Percentiles rank a stretch among this genome's conserved stretches.
Conservation (phyloP, 2,329 filamentous ascomycete species). For the Aspergillus uvarum region DNA sequence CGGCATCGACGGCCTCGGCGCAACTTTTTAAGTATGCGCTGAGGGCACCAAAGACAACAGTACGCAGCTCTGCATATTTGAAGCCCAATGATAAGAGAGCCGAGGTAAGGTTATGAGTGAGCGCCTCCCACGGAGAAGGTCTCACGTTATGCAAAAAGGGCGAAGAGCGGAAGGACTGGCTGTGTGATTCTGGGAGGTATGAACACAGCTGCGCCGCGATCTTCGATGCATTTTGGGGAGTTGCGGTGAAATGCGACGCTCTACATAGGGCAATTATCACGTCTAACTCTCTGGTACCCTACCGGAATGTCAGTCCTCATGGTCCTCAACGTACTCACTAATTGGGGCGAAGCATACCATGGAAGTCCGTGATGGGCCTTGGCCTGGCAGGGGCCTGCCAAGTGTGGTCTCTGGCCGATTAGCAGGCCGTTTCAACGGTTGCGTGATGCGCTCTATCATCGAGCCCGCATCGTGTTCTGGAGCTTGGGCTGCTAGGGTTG, state of each 20-base stretch:
- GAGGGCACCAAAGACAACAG: conserved; percentile 65
- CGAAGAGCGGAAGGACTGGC: conserved; percentile 74
- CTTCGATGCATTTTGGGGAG: conserved; percentile 69
- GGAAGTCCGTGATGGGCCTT: conserved; percentile 39
- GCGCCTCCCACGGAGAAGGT: conserved; percentile 82
- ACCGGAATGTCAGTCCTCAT: conserved; percentile 22
- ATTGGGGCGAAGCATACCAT: conserved; percentile 33
- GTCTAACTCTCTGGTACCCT: conserved; percentile 89
- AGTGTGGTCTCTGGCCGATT: conserved; percentile 31
- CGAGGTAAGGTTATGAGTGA: conserved; percentile 74
- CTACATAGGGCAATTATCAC: conserved; percentile 88
- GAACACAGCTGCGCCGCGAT: conserved; percentile 76
- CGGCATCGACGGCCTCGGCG: conserved; percentile 57
- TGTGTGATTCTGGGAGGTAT: conserved; percentile 82
- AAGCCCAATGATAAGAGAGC: conserved; percentile 79
- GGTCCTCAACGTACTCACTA: neutral
- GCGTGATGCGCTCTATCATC: conserved; percentile 39
- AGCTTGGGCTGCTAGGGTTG: conserved; percentile 41
- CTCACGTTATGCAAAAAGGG: conserved; percentile 80
- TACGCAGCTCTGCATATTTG: conserved; percentile 67
- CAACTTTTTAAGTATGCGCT: conserved; percentile 73
- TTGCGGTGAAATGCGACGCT: conserved; percentile 73
- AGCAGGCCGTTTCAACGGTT: conserved; percentile 28
- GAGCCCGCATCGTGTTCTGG: conserved; percentile 28
- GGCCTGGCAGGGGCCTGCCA: conserved; percentile 39